Evolutionary conservation across 2,329 filamentous ascomycete genomes (phyloP).

Genomic region (Sarocladium oryzae): DNA sequence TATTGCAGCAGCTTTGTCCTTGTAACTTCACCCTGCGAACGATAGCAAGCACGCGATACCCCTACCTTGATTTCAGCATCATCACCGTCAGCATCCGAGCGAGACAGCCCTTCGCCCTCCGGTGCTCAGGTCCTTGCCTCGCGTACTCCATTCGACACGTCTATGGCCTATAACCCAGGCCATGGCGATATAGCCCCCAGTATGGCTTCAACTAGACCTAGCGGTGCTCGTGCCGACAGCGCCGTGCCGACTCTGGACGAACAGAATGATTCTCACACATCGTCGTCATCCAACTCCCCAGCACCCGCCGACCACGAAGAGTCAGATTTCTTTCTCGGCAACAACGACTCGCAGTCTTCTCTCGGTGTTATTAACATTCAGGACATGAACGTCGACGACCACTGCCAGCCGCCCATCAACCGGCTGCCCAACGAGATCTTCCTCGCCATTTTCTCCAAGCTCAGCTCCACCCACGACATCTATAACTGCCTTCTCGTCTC

Average conservation of each 20-base stretch:
- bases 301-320: conserved; percentile 77
- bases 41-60: background rate
- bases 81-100: background rate
- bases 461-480: conserved; percentile 69
- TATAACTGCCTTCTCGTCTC: conserved; percentile 90
- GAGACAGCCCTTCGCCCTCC: background rate
- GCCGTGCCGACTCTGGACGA: conserved; percentile 22
- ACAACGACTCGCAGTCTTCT: conserved; percentile 91
- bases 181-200: conserved; percentile 13
- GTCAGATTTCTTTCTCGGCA: conserved; percentile 83
- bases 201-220: conserved; percentile 12
- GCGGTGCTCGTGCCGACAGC: conserved; percentile 16
- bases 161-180: background rate
- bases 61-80: background rate
- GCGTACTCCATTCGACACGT: background rate
- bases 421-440: conserved; percentile 89
- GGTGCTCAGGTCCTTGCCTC: background rate
- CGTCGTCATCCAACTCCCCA: conserved; percentile 69
- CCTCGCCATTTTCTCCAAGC: conserved; percentile 83
- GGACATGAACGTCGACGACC: conserved; percentile 64
- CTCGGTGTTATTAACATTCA: conserved; percentile 73
- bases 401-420: conserved; percentile 71
- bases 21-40: background rate
- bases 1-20: background rate
- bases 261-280: conserved; percentile 49